Conservation (phyloP, 2,329 filamentous ascomycete species). For the Alternaria arborescens region DNA sequence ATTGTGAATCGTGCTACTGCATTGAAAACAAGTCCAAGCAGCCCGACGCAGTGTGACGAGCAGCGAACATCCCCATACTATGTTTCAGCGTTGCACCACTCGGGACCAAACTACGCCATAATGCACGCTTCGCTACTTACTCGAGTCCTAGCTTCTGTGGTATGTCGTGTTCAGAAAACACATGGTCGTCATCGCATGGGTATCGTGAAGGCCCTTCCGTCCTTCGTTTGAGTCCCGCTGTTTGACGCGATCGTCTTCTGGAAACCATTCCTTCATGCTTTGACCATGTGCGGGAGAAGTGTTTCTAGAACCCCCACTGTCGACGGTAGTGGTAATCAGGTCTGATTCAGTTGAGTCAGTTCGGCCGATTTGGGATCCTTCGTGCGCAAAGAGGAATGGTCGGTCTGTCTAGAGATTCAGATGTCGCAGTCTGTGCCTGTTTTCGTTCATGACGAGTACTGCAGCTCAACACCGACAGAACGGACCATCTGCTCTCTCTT, state of each 20-base stretch:
- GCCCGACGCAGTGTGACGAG: slow-evolving; percentile 21
- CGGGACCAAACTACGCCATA: slow-evolving; percentile 29
- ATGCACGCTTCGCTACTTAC: slow-evolving; percentile 27
- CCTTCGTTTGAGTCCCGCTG: slow-evolving; percentile 19
- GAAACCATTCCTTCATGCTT: slow-evolving; percentile 26
- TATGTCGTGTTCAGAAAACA: slow-evolving; percentile 27
- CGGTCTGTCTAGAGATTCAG: slow-evolving; percentile 14
- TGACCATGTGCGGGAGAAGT: slow-evolving; percentile 14
- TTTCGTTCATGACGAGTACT: slow-evolving; percentile 76
- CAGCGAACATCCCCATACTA: slow-evolving; percentile 33
- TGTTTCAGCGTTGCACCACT: slow-evolving; percentile 37
- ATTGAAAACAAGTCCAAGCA: slow-evolving; percentile 35
- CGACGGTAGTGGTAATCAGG: slow-evolving; percentile 14
- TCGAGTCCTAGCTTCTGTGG: slow-evolving; percentile 24
- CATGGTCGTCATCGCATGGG: slow-evolving; percentile 23
- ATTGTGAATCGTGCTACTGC: slow-evolving; percentile 34
- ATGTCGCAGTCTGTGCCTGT: slow-evolving; percentile 17
- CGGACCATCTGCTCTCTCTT: slow-evolving; percentile 79
- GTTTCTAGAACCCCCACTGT: slow-evolving; percentile 30
- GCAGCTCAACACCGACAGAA: slow-evolving; percentile 78
- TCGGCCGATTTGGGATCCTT: slow-evolving; percentile 13
- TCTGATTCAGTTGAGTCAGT: slow-evolving; percentile 5
- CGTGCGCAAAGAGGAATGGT: slow-evolving; percentile 13
- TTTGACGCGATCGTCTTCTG: slow-evolving; percentile 28
- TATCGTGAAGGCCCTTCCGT: slow-evolving; percentile 14